Base-by-base conservation (phyloP, 2,329 filamentous ascomycete species). In the Aspergillus tanneri region DNA sequence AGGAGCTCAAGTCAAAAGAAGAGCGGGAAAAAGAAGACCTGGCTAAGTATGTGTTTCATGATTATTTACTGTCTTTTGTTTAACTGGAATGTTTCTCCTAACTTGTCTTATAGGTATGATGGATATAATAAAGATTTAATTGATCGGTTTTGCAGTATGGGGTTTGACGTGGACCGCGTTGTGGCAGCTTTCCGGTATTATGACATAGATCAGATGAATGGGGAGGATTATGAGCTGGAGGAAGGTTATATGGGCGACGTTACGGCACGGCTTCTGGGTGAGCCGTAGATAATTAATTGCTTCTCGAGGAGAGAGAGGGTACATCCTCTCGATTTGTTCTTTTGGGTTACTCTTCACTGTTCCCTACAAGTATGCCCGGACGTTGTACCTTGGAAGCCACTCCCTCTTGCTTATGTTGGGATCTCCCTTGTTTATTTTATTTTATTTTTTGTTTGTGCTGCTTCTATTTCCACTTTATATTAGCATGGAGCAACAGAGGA, bases 201-300 rank as follows among this genome's bases (percentile, higher is more conserved):
- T 6, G 87, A 88, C 5, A 91, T 96, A 57, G 88, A 92, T 54
- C 81, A 82, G 14, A 89, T 86, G 58, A 81, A 79, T 21, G 90
- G 90, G 0, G 77, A 85, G 57, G 87, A 93, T 64, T 93, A 95
- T 66, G 85, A 88, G 60, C 75, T 96, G n/a, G 89, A 95, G 64
- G 88, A 93, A 61, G 90, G 86, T 1, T 91, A 90, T 59, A 89
- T 95, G 81, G 90, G 88, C 3, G 90, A 96, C 58, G 86, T 97
- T 54, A 95, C 89, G 0, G 88, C 90, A 14, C 80, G 87, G 49
- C 79, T 97, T 5, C 83, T 96, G 25, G 88, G 88, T 28, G 91
- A 96, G 70, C 80, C 82, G 65, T 85, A 69, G 71, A 35, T 42
- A 30, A n/a, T n/a, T n/a, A n/a, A n/a, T n/a, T n/a, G n/a, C n/a